These are phyloP conservation scores for Thozetella sp. DNA, from an alignment of 495 filamentous ascomycete species.

Conservation along the genomic window DNA sequence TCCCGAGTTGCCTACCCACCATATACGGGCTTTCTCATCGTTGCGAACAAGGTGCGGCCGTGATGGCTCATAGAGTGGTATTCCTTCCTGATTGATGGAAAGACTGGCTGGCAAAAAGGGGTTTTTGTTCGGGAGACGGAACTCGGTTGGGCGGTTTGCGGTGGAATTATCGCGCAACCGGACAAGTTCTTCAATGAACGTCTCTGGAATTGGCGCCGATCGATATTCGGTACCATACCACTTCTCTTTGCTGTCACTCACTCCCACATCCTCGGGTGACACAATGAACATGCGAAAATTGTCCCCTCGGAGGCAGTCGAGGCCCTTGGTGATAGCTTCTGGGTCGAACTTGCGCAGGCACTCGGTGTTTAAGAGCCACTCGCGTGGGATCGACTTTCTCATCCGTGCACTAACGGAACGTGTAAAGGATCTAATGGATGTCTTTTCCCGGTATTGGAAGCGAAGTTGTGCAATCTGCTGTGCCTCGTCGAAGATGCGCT, in stretches of 20 bases:
- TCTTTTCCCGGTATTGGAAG: conserved; percentile 94
- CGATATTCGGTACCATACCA: conserved; percentile 99
- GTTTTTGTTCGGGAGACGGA: conserved; percentile 91
- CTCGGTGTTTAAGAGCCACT: conserved; percentile 80
- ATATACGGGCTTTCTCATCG: conserved; percentile 78
- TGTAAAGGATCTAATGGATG: conserved; percentile 82
- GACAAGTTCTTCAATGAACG: conserved; percentile 71
- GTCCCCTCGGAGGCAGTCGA: conserved; percentile 78
- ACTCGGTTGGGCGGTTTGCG: conserved; percentile 62
- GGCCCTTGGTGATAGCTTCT: conserved; percentile 70
- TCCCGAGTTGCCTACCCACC: conserved; percentile 97
- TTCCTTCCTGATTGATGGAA: conserved; percentile 91
- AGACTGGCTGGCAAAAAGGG: conserved; percentile 96
- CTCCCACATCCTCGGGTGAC: conserved; percentile 78
- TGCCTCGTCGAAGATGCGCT: conserved; percentile 93
- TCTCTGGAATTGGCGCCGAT: conserved; percentile 75
- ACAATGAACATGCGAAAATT: conserved; percentile 86
- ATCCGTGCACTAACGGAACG: conserved; percentile 79
- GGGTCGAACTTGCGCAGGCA: conserved; percentile 81
- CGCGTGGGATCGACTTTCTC: conserved; percentile 84
- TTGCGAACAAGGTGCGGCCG: conserved; percentile 85
- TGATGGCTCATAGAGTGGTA: conserved; percentile 57
- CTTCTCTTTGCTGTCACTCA: conserved; percentile 83
- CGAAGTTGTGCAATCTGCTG: conserved; percentile 88
- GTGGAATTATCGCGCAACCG: conserved; percentile 59